These are phyloP conservation scores for Cryptosporidium canis DNA, from an alignment of 169 alveolate genomes.

Conservation along the genomic window DNA sequence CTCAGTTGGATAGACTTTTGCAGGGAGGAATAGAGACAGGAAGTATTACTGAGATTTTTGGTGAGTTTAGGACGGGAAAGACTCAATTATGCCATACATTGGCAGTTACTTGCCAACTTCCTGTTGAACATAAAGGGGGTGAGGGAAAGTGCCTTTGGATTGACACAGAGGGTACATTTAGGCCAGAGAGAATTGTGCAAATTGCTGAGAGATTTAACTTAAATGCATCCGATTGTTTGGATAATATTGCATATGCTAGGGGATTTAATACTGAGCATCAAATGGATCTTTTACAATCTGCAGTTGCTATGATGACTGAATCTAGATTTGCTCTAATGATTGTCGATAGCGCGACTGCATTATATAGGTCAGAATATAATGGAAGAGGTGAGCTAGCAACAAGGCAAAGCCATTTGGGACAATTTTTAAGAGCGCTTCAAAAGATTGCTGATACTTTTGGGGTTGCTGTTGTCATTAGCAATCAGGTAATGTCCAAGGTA, in stretches of 20 bases:
- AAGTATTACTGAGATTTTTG: constrained; percentile 96
- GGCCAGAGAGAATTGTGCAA: constrained; percentile 97
- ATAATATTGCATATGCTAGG: constrained; percentile 96
- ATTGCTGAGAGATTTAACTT: constrained; percentile 96
- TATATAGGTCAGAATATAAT: constrained; percentile 96
- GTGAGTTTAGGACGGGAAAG: constrained; percentile 98
- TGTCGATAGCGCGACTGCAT: constrained; percentile 97
- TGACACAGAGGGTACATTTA: constrained; percentile 99
- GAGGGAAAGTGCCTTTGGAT: constrained; percentile 98
- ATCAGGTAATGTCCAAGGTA: constrained; percentile 94
- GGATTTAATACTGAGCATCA: constrained; percentile 97
- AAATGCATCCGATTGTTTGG: constrained; percentile 94
- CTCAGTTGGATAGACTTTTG: constrained; percentile 91
- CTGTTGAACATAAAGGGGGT: constrained; percentile 95
- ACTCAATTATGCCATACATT: constrained; percentile 97
- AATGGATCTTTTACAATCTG: constrained; percentile 92
- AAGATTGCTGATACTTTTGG: constrained; percentile 95
- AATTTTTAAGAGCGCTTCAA: constrained; percentile 94
- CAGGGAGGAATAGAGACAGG: constrained; percentile 98
- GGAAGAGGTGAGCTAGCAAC: constrained; percentile 99
- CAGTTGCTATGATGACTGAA: constrained; percentile 97
- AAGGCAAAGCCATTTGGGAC: constrained; percentile 96
- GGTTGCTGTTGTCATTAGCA: constrained; percentile 95
- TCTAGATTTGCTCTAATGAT: constrained; percentile 94
- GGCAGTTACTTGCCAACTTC: constrained; percentile 88